These are phyloP conservation scores for Leucosporidium yakuticum DNA, from an alignment of 768 basidiomycete genomes.

Conservation along the genomic window DNA sequence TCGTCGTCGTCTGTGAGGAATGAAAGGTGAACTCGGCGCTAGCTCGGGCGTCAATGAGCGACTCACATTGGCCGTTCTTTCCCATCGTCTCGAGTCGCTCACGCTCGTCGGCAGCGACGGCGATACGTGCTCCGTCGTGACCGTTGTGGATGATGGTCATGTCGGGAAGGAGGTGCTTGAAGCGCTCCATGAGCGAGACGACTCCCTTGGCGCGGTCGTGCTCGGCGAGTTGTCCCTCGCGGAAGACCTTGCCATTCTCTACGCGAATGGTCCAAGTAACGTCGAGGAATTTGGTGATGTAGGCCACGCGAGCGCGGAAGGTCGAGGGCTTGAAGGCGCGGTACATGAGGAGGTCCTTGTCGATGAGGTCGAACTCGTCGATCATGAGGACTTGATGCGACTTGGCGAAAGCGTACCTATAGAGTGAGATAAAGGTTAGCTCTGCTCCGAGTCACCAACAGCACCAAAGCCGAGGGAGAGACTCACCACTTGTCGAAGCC, in stretches of 20 bases:
- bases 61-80: slow-evolving; percentile 33
- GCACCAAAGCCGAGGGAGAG: not conserved
- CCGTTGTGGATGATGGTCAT: slow-evolving; percentile 39
- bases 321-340: slow-evolving; percentile 37
- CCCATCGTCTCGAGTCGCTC: slow-evolving; percentile 31
- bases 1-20: slow-evolving; percentile 17
- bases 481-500: slow-evolving; percentile 44
- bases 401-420: slow-evolving; percentile 32
- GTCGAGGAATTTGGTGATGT: slow-evolving; percentile 14
- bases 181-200: slow-evolving; percentile 30
- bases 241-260: slow-evolving; percentile 19
- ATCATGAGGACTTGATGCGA: slow-evolving; percentile 35
- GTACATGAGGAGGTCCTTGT: slow-evolving; percentile 39
- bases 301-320: slow-evolving; percentile 33
- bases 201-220: slow-evolving; percentile 39
- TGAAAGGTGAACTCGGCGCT: not conserved
- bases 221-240: slow-evolving; percentile 35
- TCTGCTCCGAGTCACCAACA: not conserved
- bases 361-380: slow-evolving; percentile 43
- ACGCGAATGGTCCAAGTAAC: slow-evolving; percentile 35
- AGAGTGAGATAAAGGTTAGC: too few species aligned
- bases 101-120: slow-evolving; percentile 35
- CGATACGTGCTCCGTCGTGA: slow-evolving; percentile 35
- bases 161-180: slow-evolving; percentile 34
- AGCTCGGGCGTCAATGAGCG: not conserved